Evolutionary conservation across 108 stramenopile species (phyloP).

Genomic region (Skeletonema costatum): DNA sequence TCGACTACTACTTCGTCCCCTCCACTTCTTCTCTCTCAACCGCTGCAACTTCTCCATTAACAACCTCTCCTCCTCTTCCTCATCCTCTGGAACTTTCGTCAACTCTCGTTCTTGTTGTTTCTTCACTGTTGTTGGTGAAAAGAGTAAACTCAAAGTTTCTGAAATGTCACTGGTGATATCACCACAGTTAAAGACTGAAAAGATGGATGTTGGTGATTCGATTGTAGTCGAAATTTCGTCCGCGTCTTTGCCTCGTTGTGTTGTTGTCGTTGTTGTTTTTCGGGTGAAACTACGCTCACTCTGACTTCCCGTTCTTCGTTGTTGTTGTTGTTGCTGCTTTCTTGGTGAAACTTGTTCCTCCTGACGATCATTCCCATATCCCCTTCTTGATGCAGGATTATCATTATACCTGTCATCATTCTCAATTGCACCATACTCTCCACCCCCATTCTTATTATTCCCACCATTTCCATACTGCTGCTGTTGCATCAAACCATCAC

Average conservation of each 20-base stretch:
- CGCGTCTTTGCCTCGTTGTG: too few relatives aligned
- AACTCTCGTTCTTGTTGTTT: too few relatives aligned
- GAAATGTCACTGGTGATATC: not conserved
- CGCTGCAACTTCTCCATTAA: too few relatives aligned
- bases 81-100: too few relatives aligned
- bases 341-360: not conserved
- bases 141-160: not conserved
- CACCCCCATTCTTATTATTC: not conserved
- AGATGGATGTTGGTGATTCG: not conserved
- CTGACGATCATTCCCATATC: not conserved
- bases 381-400: not conserved
- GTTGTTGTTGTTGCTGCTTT: too few relatives aligned
- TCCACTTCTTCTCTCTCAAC: too few relatives aligned
- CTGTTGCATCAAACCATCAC: not conserved
- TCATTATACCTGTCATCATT: not conserved
- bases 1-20: too few relatives aligned
- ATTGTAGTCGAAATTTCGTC: not conserved
- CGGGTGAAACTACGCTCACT: too few relatives aligned
- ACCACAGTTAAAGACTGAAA: not conserved
- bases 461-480: not conserved
- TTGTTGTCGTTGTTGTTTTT: too few relatives aligned
- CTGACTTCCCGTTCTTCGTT: too few relatives aligned
- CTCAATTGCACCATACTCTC: not conserved
- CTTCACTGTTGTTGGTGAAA: too few relatives aligned
- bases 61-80: too few relatives aligned